phyloP scores from a whole-genome alignment of 352 stramenopile genomes.

The Globisporangium viniferum region DNA sequence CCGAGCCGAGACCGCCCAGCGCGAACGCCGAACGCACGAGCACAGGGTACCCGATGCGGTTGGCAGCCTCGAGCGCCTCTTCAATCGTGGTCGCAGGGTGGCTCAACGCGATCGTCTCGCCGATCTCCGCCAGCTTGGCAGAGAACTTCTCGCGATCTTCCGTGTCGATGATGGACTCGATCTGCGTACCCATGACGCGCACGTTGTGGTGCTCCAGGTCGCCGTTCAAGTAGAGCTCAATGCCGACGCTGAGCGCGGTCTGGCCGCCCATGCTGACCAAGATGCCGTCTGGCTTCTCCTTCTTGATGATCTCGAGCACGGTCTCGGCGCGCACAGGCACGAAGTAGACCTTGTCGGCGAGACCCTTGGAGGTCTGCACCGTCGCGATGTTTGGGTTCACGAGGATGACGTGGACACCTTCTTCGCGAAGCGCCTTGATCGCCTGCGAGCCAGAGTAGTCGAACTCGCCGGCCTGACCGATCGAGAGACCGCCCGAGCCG shows the following conservation, averaged over 20 bases:
- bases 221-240: conserved; percentile 95
- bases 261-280: conserved; percentile 95
- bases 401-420: conserved; percentile 96
- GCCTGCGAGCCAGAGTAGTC: conserved; percentile 98
- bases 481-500: conserved; percentile 96
- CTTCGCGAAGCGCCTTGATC: conserved; percentile 98
- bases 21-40: conserved; percentile 94
- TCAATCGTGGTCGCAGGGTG: conserved; percentile 90
- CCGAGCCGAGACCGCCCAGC: conserved; percentile 90
- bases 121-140: conserved; percentile 91
- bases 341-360: conserved; percentile 97
- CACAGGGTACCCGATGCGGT: conserved; percentile 93
- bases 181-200: conserved; percentile 92
- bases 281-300: conserved; percentile 85
- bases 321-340: conserved; percentile 94
- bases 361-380: conserved; percentile 96
- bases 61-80: conserved; percentile 84
- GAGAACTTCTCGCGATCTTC: conserved; percentile 95
- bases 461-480: conserved; percentile 98
- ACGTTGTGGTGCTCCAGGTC: conserved; percentile 84
- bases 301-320: conserved; percentile 80
- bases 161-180: conserved; percentile 91
- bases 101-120: conserved; percentile 89
- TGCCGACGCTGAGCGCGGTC: conserved; percentile 94
- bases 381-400: conserved; percentile 99